phyloP scores from a whole-genome alignment of 163 green algal genomes.

The Scenedesmus sp. region DNA sequence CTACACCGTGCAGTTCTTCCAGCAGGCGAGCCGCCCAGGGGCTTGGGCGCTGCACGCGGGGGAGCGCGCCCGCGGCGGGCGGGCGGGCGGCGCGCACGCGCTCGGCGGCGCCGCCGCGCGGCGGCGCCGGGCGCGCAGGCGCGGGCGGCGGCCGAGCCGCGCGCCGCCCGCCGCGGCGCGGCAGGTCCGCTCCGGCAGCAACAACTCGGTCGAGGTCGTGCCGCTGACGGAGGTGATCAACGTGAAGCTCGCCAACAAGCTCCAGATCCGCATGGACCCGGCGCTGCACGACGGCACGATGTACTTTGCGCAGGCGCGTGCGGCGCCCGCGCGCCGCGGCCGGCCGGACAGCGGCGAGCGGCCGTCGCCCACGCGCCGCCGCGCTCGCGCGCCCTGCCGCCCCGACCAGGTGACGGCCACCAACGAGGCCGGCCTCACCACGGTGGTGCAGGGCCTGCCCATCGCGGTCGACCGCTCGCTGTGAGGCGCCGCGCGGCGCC shows the following conservation, averaged over 20 bases:
- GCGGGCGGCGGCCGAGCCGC: no score
- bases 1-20: slow-evolving; percentile 43
- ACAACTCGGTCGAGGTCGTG: background rate
- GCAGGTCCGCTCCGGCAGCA: background rate
- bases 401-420: slow-evolving; percentile 44
- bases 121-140: no score
- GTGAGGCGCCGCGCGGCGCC: no score
- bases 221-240: slow-evolving; percentile 28
- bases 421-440: slow-evolving; percentile 35
- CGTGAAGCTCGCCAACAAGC: slow-evolving; percentile 13
- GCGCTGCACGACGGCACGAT: background rate
- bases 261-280: slow-evolving; percentile 4
- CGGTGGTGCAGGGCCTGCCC: background rate
- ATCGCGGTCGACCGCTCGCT: slow-evolving; percentile 24
- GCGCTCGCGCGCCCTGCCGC: no score
- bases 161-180: background rate
- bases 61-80: background rate
- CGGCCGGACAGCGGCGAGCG: no score
- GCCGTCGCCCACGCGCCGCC: no score
- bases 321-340: background rate
- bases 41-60: no score
- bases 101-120: no score
- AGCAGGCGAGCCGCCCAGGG: no score
- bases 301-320: slow-evolving; percentile 22
- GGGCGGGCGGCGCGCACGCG: no score